Conservation (phyloP, 768 basidiomycete species). For the Phaeotremella skinneri region DNA sequence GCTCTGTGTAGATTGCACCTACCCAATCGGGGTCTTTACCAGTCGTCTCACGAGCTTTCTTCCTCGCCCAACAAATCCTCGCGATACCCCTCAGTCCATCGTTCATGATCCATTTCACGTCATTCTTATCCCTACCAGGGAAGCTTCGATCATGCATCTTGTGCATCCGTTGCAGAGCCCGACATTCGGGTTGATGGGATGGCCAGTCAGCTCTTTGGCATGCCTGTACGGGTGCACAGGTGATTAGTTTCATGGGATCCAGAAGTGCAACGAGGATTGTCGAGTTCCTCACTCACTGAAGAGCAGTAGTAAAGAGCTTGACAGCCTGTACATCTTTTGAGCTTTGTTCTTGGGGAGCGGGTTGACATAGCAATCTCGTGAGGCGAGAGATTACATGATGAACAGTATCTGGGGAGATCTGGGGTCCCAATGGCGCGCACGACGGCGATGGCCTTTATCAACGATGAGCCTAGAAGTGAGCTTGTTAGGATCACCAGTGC, state of each 20-base stretch:
- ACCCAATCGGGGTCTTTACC: constrained; percentile 27
- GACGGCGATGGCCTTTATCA: constrained; percentile 64
- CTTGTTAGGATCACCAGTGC: too few species aligned
- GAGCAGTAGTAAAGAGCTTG: constrained; percentile 72
- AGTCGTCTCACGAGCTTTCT: constrained; percentile 59
- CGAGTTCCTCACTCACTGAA: constrained; percentile 55
- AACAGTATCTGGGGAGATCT: constrained; percentile 65
- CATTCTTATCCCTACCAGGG: constrained; percentile 54
- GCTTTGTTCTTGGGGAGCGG: constrained; percentile 14
- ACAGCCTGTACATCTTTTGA: constrained; percentile 67
- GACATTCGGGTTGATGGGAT: constrained; percentile 75
- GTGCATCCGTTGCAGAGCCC: constrained; percentile 56
- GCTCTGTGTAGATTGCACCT: constrained; percentile 58
- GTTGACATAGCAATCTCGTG: constrained; percentile 26
- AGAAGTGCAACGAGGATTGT: background rate
- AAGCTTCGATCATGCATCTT: constrained; percentile 37
- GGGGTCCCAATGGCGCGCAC: constrained; percentile 65
- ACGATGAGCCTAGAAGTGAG: constrained; percentile 61
- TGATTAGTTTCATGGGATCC: background rate
- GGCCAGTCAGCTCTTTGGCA: constrained; percentile 76
- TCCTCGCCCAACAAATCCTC: constrained; percentile 67
- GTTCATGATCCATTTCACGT: constrained; percentile 56
- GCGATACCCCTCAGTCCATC: constrained; percentile 79
- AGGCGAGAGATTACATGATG: constrained; percentile 58
- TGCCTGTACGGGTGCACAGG: constrained; percentile 51